Evolutionary conservation across 495 filamentous ascomycete species (phyloP).

Genomic region (Lasiosphaeria miniovina): DNA sequence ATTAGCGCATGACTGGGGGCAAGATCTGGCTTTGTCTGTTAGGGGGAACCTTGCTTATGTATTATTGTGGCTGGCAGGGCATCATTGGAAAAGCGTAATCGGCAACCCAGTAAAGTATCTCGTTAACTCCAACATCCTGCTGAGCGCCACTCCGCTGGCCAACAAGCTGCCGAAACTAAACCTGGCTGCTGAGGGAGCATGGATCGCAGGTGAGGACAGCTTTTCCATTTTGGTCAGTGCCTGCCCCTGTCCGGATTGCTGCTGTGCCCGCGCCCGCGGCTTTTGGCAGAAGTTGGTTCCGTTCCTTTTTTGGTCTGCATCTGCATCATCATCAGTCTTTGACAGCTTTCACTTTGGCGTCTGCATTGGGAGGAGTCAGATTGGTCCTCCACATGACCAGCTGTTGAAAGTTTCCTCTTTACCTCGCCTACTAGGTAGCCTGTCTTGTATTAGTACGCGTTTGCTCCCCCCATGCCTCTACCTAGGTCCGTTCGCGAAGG

Average conservation of each 20-base stretch:
- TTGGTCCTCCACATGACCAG: conserved; percentile 11
- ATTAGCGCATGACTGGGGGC: not conserved
- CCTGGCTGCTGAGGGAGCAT: conserved; percentile 11
- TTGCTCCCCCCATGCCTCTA: conserved; percentile 9
- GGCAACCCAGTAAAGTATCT: not conserved
- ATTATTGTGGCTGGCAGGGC: too few relatives aligned
- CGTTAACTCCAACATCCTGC: not conserved
- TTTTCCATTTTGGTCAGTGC: conserved; percentile 18
- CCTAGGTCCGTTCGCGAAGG: not conserved
- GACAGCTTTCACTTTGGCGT: conserved; percentile 25
- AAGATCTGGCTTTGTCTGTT: not conserved
- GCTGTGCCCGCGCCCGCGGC: conserved; percentile 12
- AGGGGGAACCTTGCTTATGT: not conserved
- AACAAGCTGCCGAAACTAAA: not conserved
- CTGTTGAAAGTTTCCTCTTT: conserved; percentile 16
- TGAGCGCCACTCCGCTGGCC: not conserved
- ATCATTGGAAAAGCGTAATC: not conserved
- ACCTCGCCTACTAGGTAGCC: not conserved
- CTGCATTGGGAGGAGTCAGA: conserved; percentile 3
- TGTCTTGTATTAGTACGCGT: conserved; percentile 13
- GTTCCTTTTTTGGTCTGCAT: conserved; percentile 7
- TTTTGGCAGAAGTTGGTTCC: conserved; percentile 8
- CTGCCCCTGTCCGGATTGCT: not conserved
- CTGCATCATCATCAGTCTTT: conserved; percentile 12
- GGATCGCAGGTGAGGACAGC: conserved; percentile 24